These are phyloP conservation scores for Candida ipomoeae DNA, from an alignment of 805 yeast species.

Conservation along the genomic window DNA sequence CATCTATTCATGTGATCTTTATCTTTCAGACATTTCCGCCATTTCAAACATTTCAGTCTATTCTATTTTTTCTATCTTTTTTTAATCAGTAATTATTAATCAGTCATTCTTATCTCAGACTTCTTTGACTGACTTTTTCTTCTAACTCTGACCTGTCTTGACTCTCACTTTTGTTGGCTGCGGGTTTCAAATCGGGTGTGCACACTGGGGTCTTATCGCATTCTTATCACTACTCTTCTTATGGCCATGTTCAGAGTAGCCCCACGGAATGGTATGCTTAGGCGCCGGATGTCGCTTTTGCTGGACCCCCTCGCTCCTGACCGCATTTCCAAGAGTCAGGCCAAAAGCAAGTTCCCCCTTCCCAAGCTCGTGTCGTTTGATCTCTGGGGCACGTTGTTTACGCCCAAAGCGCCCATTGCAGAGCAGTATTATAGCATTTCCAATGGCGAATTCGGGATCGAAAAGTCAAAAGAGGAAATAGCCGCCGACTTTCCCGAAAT, in stretches of 20 bases:
- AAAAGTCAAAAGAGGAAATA: slow-evolving; percentile 23
- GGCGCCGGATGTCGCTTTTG: slow-evolving; percentile 5
- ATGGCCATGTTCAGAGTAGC: not conserved
- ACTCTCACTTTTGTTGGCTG: too few relatives aligned
- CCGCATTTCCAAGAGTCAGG: slow-evolving; percentile 14
- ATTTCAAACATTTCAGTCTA: too few relatives aligned
- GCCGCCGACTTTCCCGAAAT: slow-evolving; percentile 24
- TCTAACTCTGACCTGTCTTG: too few relatives aligned
- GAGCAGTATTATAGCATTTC: slow-evolving; percentile 52
- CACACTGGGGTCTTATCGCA: slow-evolving; percentile 1
- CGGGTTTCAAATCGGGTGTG: not conserved
- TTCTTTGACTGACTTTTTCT: too few relatives aligned
- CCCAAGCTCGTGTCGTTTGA: slow-evolving; percentile 59
- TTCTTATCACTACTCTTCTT: slow-evolving; percentile 3
- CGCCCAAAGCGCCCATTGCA: slow-evolving; percentile 51
- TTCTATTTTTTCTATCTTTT: too few relatives aligned
- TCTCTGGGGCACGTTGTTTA: slow-evolving; percentile 63
- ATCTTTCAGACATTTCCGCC: too few relatives aligned
- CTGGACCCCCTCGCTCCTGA: slow-evolving; percentile 14
- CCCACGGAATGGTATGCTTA: not conserved
- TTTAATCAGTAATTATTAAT: too few relatives aligned
- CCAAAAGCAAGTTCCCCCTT: slow-evolving; percentile 22
- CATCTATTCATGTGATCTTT: too few relatives aligned
- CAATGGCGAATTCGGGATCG: slow-evolving; percentile 37
- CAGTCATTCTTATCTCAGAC: too few relatives aligned